Percentiles rank a stretch among this genome's conserved stretches.
These are phyloP conservation scores for Chaetothyriales sp. DNA, from an alignment of 2,329 filamentous ascomycete species.

Conservation along the genomic window DNA sequence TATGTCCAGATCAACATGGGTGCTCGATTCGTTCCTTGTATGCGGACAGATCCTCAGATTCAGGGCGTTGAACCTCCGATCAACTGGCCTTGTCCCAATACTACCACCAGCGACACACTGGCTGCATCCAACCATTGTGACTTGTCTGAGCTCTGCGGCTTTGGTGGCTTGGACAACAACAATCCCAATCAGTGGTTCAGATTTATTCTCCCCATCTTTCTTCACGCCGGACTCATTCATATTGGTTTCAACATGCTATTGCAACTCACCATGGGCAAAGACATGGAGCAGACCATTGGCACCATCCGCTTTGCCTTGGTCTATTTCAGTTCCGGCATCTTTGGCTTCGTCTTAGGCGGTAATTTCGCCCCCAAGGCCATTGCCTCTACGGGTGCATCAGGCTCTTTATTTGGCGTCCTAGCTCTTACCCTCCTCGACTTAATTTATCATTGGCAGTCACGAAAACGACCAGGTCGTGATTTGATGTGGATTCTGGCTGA, in stretches of 20 bases:
- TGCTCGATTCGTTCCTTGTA: slow-evolving; percentile 79
- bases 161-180: slow-evolving; percentile 59
- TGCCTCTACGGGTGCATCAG: slow-evolving; percentile 76
- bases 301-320: slow-evolving; percentile 76
- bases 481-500: slow-evolving; percentile 77
- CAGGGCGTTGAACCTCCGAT: slow-evolving; percentile 24
- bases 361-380: slow-evolving; percentile 77
- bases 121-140: slow-evolving; percentile 45
- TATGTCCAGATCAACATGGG: slow-evolving; percentile 95
- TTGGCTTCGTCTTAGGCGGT: slow-evolving; percentile 85
- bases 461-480: slow-evolving; percentile 61
- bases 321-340: slow-evolving; percentile 82
- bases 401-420: slow-evolving; percentile 79
- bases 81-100: slow-evolving; percentile 66
- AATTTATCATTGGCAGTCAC: slow-evolving; percentile 79
- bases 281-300: slow-evolving; percentile 86
- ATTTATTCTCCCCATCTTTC: slow-evolving; percentile 89
- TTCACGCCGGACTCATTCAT: slow-evolving; percentile 86
- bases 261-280: slow-evolving; percentile 74
- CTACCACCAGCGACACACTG: slow-evolving; percentile 43
- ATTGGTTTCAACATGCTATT: slow-evolving; percentile 91
- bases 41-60: slow-evolving; percentile 52
- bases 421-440: slow-evolving; percentile 79
- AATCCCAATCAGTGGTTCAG: slow-evolving; percentile 87
- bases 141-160: slow-evolving; percentile 70